Evolutionary conservation across 83 land plant genomes (phyloP), one percentile per base, ranked within the genome.

Genomic region (Diphasiastrum complanatum): DNA sequence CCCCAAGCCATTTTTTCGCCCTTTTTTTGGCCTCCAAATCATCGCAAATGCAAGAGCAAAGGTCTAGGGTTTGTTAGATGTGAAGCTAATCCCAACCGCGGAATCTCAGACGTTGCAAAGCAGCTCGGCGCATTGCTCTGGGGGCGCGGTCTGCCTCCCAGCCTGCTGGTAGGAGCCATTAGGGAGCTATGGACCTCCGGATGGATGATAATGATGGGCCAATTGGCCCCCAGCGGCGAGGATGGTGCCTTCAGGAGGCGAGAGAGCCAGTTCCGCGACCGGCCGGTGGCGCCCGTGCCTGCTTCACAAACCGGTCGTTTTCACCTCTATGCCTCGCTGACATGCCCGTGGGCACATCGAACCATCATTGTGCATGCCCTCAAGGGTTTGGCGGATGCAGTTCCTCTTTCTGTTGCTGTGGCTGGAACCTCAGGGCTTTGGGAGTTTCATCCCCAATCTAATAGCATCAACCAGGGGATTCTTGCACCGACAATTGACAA

Each of bases 301-400:
- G 5, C 35, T 62, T 22, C 27, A 10, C 22, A 41, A 26, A 10
- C 35, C 41, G 69, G 69, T 1, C 47, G 64, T 31, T 86, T 77
- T 78, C 97, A 85, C 70, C 83, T 92, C 50, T 92, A 87, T 79
- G 95, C 67, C 54, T 86, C 79, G 37, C 77, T 81, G 24, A 81
- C 86, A 10, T 92, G 97, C 67, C 97, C 97, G 1, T 92, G 95
- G 98, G 96, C 98, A 6, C 98, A 92, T 84, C 69, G 96, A 22
- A 59, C 82, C 45, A 83, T 86, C 8, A 73, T 92, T 27, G 90
- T 88, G 45, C 81, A 89, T 31, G 79, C 83, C 32, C 82, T 92
- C 36, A 80, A 82, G 66, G 80, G 79, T 32, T 81, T 88, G 36
- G 81, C 72, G 14, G 56, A 68, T 2, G 68, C 76, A 25, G 59